Percentiles rank a stretch among this genome's conserved stretches.
phyloP scores from a whole-genome alignment of 306 rosid species.

The Crotalaria pallida region DNA sequence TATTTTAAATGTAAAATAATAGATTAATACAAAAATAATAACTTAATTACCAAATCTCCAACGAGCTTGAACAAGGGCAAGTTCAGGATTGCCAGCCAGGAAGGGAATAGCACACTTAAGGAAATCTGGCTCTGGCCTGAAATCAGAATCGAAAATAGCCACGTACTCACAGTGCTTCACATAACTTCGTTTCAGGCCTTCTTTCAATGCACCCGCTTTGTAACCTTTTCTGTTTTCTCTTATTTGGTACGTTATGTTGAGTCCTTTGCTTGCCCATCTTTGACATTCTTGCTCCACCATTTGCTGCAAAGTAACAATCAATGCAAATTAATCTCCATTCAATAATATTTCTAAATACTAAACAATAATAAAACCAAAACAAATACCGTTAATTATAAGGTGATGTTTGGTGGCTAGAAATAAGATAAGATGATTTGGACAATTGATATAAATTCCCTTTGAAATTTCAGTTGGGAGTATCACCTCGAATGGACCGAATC shows the following conservation, averaged over 20 bases:
- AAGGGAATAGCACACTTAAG: slow-evolving; percentile 74
- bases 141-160: slow-evolving; percentile 82
- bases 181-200: slow-evolving; percentile 72
- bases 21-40: no score
- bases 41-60: slow-evolving; percentile 96
- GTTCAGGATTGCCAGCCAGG: slow-evolving; percentile 53
- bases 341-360: background rate
- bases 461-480: no score
- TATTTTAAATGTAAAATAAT: no score
- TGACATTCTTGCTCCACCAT: slow-evolving; percentile 79
- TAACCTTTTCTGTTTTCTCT: slow-evolving; percentile 73
- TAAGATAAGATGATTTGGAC: no score
- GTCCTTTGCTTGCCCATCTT: slow-evolving; percentile 83
- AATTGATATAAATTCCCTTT: no score
- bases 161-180: slow-evolving; percentile 83
- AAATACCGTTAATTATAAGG: no score
- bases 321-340: background rate
- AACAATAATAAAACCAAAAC: no score
- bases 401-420: no score
- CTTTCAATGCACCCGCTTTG: slow-evolving; percentile 87
- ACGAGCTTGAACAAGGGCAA: slow-evolving; percentile 87
- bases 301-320: slow-evolving; percentile 49
- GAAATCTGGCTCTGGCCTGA: slow-evolving; percentile 71
- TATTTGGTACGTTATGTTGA: slow-evolving; percentile 67
- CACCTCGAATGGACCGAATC: no score